Percentiles rank a stretch among this genome's conserved stretches.
phyloP scores from a whole-genome alignment of 1,284 basidiomycete genomes.

The Cutaneotrichosporon curvatum region DNA sequence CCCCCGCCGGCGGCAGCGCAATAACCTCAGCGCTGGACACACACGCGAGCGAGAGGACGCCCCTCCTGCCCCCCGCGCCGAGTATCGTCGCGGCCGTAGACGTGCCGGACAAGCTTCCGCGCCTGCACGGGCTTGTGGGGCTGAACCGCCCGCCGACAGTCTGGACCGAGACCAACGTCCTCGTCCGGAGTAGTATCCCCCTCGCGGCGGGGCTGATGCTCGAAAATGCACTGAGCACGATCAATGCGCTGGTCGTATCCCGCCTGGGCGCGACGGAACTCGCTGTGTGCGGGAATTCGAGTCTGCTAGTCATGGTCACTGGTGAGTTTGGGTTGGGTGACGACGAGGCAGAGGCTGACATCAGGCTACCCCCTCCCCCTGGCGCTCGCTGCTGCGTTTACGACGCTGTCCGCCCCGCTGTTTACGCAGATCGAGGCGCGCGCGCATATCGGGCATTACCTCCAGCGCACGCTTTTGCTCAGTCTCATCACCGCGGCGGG shows the following conservation, averaged over 20 bases:
- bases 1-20: too few relatives aligned
- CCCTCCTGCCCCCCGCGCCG: slow-evolving; percentile 1
- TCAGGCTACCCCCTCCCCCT: slow-evolving; percentile 24
- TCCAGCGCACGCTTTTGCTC: slow-evolving; percentile 29
- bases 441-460: slow-evolving; percentile 32
- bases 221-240: slow-evolving; percentile 20
- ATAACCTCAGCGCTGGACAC: too few relatives aligned
- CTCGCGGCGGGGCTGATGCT: slow-evolving; percentile 19
- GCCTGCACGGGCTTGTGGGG: slow-evolving; percentile 14
- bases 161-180: slow-evolving; percentile 15
- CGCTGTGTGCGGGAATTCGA: slow-evolving; percentile 29
- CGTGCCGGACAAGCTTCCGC: neutral
- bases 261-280: slow-evolving; percentile 25
- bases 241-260: slow-evolving; percentile 25
- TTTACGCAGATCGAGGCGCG: slow-evolving; percentile 20
- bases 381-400: slow-evolving; percentile 35
- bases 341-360: neutral
- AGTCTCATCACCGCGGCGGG: slow-evolving; percentile 20
- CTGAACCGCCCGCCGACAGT: slow-evolving; percentile 15
- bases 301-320: slow-evolving; percentile 27
- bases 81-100: neutral
- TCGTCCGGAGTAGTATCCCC: slow-evolving; percentile 8
- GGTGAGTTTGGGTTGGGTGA: slow-evolving; percentile 10
- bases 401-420: slow-evolving; percentile 33
- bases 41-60: slow-evolving; percentile 4